Evolutionary conservation across 2,329 filamentous ascomycete species (phyloP), one percentile per base, ranked within the genome.

Genomic region (Coniella vitis): DNA sequence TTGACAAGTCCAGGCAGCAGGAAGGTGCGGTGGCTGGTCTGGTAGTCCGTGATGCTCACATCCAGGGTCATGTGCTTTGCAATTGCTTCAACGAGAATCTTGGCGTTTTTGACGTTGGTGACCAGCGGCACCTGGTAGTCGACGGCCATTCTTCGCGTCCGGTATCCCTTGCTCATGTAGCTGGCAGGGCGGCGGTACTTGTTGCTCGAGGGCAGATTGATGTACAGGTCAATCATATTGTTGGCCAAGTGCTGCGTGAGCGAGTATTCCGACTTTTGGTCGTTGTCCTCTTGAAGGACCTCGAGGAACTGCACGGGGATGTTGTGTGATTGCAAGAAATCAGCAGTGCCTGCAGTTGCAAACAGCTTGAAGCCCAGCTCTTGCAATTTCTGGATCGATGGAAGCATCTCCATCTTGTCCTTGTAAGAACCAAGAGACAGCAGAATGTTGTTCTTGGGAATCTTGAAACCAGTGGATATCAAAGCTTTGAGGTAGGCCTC

Each of bases 51-150:
- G 56, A 83, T 84, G 63, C 82, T 81, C 49, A 98, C 82, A 34
- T 87, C 83, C 47, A 98, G 76, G 57, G 90, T 83, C 63, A 89
- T 95, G 65, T 94, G 86, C 51, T 91, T 84, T 49, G 90, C 84
- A 56, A 98, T 87, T 19, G 91, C 93, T 71, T 98, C 93, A 46
- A 98, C 85, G 45, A 98, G 72, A 52, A 98, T 88, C 77, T 97
- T 98, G 52, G 93, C 93, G 64, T 96, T 97, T 79, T 98, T 98
- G 67, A 98, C 93, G 61, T 98, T 98, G 48, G 93, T 98, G 16
- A 98, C 91, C 53, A 98, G 74, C 51, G 93, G 93, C 47, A 93
- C 95, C 71, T 97, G 91, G 71, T 96, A 82, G 69, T 96, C 93
- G 37, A 98, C 93, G 32, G 93, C 93, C 90, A 98, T 96, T 67